phyloP scores from a whole-genome alignment of 495 filamentous ascomycete genomes.

The Hypomontagnella submonticulosa region DNA sequence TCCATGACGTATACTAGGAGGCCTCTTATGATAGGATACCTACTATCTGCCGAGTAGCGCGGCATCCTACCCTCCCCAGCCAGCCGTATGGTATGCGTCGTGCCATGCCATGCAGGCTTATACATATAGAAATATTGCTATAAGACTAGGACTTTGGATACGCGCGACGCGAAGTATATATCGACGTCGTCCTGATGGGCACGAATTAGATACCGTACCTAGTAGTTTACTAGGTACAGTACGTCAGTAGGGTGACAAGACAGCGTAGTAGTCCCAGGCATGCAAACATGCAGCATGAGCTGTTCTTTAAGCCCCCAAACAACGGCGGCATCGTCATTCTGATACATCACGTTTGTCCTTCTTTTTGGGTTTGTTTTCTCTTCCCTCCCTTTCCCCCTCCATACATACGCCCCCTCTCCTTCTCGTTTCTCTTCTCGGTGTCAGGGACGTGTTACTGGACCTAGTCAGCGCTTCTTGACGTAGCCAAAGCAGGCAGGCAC shows the following conservation, averaged over 20 bases:
- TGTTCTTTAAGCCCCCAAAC: conserved; percentile 42
- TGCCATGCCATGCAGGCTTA: conserved; percentile 29
- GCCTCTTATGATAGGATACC: conserved; percentile 27
- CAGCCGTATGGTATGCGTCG: conserved; percentile 14
- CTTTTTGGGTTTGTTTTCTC: background rate
- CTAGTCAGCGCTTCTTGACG: conserved; percentile 30
- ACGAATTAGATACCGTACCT: conserved; percentile 25
- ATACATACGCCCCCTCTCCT: conserved; percentile 3
- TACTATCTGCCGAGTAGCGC: conserved; percentile 29
- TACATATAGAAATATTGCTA: conserved; percentile 19
- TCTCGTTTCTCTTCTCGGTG: conserved; percentile 26
- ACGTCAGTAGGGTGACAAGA: conserved; percentile 36
- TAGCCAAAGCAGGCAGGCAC: conserved; percentile 22
- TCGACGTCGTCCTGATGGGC: conserved; percentile 26
- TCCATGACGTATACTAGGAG: conserved; percentile 26
- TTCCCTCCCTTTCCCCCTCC: background rate
- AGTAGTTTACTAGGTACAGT: conserved; percentile 15
- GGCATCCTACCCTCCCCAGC: conserved; percentile 23
- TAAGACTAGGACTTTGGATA: conserved; percentile 16
- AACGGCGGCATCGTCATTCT: conserved; percentile 30
- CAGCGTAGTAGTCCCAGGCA: conserved; percentile 39
- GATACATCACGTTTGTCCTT: conserved; percentile 36
- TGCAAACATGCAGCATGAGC: conserved; percentile 33
- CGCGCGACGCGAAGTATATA: conserved; percentile 18
- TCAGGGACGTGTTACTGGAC: conserved; percentile 34